Evolutionary conservation across 2,329 filamentous ascomycete genomes (phyloP).

Genomic region (Chrysosporium keratinophilum): DNA sequence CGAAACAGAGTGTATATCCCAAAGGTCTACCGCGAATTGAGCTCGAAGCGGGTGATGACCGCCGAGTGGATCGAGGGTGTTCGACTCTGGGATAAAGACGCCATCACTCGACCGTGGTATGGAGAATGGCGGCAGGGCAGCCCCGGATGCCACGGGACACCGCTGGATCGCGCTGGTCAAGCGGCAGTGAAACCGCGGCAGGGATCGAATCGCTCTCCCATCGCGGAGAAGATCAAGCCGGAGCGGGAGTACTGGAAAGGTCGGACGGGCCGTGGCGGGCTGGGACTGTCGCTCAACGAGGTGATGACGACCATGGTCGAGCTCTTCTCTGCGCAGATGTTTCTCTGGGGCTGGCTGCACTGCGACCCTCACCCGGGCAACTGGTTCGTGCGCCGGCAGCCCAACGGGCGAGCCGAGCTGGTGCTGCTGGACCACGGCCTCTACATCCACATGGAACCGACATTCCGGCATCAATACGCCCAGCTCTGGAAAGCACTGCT

Average conservation of each 20-base stretch:
- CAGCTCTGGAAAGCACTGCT: slow-evolving; percentile 89
- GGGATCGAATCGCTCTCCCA: slow-evolving; percentile 15
- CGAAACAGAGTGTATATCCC: slow-evolving; percentile 80
- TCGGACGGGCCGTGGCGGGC: slow-evolving; percentile 59
- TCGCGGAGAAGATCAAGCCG: slow-evolving; percentile 59
- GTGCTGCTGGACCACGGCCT: slow-evolving; percentile 96
- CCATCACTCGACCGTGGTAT: slow-evolving; percentile 65
- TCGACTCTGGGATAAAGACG: slow-evolving; percentile 80
- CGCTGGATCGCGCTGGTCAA: slow-evolving; percentile 46
- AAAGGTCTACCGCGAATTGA: slow-evolving; percentile 69
- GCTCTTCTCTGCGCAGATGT: slow-evolving; percentile 95
- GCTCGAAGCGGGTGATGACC: slow-evolving; percentile 73
- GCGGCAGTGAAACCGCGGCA: slow-evolving; percentile 28
- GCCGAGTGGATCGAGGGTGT: slow-evolving; percentile 98
- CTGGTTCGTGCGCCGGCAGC: slow-evolving; percentile 82
- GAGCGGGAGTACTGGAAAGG: slow-evolving; percentile 71
- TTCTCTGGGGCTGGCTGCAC: slow-evolving; percentile 90
- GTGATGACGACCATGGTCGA: slow-evolving; percentile 97
- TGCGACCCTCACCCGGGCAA: slow-evolving; percentile 97
- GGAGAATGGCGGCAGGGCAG: slow-evolving; percentile 67
- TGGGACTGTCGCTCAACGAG: slow-evolving; percentile 70
- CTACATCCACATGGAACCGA: slow-evolving; percentile 79
- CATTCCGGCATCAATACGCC: slow-evolving; percentile 77
- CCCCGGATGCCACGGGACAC: slow-evolving; percentile 61
- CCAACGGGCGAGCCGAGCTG: slow-evolving; percentile 72